A percentile compares a stretch with the other conserved stretches of the same genome.
phyloP scores from a whole-genome alignment of 176 grass and related monocot species.

The Urochloa ruziziensis region DNA sequence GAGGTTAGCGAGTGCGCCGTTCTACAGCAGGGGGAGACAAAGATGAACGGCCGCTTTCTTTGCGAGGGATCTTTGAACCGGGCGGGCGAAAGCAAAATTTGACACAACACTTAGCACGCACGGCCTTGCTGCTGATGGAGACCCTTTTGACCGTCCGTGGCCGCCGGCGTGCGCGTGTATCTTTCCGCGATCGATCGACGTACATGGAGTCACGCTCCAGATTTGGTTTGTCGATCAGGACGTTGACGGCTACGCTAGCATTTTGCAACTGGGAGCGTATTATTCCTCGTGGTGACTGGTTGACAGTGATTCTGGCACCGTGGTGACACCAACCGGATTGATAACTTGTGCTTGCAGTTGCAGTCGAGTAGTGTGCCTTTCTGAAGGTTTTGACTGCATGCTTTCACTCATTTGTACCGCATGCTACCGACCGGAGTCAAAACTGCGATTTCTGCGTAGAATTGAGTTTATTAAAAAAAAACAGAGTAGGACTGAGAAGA shows the following conservation, averaged over 20 bases:
- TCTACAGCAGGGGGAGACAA: not conserved
- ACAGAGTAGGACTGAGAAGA: no score
- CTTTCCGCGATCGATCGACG: not conserved
- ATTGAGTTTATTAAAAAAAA: no score
- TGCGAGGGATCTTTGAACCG: slow-evolving; percentile 36
- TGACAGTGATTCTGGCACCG: not conserved
- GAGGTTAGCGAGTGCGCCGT: not conserved
- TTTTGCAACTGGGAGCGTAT: not conserved
- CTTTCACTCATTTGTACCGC: not conserved
- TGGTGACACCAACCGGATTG: not conserved
- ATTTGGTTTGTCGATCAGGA: slow-evolving; percentile 17
- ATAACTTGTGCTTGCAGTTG: not conserved
- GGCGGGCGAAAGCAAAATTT: slow-evolving; percentile 29
- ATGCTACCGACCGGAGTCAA: no score
- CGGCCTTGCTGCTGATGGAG: not conserved
- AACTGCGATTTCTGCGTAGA: no score
- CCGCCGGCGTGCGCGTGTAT: not conserved
- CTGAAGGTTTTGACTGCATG: not conserved
- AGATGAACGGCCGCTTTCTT: not conserved
- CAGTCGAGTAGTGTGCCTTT: no score
- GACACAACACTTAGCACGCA: slow-evolving; percentile 9
- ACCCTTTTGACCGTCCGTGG: slow-evolving; percentile 23
- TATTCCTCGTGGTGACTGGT: not conserved
- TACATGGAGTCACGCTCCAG: not conserved
- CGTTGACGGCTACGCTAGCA: not conserved